Evolutionary conservation across 495 filamentous ascomycete genomes (phyloP).

Genomic region (Pseudevernia furfuracea): DNA sequence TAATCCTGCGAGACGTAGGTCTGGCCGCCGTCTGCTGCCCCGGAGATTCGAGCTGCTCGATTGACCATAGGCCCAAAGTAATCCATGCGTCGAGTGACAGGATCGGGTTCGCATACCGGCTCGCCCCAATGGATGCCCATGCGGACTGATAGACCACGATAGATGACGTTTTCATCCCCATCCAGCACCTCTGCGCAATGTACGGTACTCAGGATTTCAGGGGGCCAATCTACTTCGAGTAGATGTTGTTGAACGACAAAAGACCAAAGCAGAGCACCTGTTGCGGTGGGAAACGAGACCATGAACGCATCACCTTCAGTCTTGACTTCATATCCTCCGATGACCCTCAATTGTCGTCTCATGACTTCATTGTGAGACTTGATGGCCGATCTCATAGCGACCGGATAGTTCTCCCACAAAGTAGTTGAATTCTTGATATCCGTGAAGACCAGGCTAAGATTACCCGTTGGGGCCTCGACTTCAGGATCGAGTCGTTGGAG

Average conservation of each 20-base stretch:
- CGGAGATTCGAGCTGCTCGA: conserved; percentile 83
- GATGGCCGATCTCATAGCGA: conserved; percentile 91
- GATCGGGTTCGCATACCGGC: conserved; percentile 90
- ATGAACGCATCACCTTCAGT: conserved; percentile 99
- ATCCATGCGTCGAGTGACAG: conserved; percentile 95
- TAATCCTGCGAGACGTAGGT: conserved; percentile 96
- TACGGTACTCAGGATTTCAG: conserved; percentile 79
- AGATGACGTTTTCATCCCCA: conserved; percentile 80
- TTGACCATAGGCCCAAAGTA: conserved; percentile 99
- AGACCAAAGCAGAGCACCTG: conserved; percentile 87
- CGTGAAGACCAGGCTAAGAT: conserved; percentile 91
- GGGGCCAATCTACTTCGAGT: conserved; percentile 83
- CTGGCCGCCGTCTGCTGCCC: conserved; percentile 93
- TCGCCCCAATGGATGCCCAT: conserved; percentile 97
- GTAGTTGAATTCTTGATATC: conserved; percentile 98
- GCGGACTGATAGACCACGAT: conserved; percentile 83
- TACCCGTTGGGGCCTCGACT: conserved; percentile 81
- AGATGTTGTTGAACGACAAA: conserved; percentile 87
- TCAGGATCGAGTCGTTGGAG: conserved; percentile 77
- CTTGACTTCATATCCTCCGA: conserved; percentile 98
- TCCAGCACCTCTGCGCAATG: conserved; percentile 77
- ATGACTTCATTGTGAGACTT: conserved; percentile 94
- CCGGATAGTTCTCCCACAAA: conserved; percentile 92
- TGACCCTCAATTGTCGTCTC: conserved; percentile 83
- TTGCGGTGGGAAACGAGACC: conserved; percentile 95